Conservation (phyloP, 2,329 filamentous ascomycete species). For the Ascochyta clinopodiicola region DNA sequence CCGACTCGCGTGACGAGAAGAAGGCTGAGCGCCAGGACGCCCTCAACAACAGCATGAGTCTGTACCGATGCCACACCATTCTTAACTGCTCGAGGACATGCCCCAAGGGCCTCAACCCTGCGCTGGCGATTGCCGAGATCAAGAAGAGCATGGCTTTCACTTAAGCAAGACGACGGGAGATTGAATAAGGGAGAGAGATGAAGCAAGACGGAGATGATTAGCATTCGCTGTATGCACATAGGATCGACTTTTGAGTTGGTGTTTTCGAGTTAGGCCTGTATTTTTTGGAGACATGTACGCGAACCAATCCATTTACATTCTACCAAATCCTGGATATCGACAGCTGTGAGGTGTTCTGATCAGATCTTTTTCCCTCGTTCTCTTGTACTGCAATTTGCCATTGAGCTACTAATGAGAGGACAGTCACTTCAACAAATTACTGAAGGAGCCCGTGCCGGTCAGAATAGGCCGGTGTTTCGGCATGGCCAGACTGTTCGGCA, state of each 20-base stretch:
- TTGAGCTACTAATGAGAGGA: no score
- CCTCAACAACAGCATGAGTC: constrained; percentile 97
- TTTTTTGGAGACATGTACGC: constrained; percentile 29
- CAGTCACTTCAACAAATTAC: no score
- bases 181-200: background rate
- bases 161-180: constrained; percentile 19
- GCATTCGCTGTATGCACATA: constrained; percentile 23
- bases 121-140: constrained; percentile 93
- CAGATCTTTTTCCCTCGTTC: no score
- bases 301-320: constrained; percentile 24
- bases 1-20: constrained; percentile 91
- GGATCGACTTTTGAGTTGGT: constrained; percentile 16
- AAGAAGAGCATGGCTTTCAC: constrained; percentile 90
- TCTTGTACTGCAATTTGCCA: no score
- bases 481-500: no score
- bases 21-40: constrained; percentile 86
- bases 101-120: constrained; percentile 97
- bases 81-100: constrained; percentile 98
- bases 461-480: no score
- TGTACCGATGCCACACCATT: constrained; percentile 99
- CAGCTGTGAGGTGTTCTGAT: background rate
- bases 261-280: constrained; percentile 24
- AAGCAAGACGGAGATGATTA: constrained; percentile 1
- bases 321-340: background rate
- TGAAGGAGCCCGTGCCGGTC: no score